These are phyloP conservation scores for Lecanosticta acicola DNA, from an alignment of 2,329 filamentous ascomycete genomes.

Conservation along the genomic window DNA sequence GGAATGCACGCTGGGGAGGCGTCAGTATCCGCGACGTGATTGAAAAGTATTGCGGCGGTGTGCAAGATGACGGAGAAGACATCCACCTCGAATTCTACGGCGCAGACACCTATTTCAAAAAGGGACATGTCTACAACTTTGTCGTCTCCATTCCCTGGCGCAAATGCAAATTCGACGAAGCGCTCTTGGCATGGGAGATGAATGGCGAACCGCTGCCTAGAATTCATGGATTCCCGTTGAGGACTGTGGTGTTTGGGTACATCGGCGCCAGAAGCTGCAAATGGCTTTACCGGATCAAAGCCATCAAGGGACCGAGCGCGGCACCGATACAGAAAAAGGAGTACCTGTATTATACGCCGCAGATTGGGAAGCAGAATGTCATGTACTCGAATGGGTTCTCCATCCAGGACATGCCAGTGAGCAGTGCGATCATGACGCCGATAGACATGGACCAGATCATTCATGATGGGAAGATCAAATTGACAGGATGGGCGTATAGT, in stretches of 20 bases:
- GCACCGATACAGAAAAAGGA: conserved; percentile 61
- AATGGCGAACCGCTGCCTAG: conserved; percentile 57
- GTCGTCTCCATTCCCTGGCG: conserved; percentile 59
- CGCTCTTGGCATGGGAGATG: conserved; percentile 56
- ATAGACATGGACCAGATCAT: conserved; percentile 56
- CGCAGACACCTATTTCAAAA: conserved; percentile 69
- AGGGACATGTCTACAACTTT: conserved; percentile 60
- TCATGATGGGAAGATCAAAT: conserved; percentile 54
- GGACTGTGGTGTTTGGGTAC: conserved; percentile 47
- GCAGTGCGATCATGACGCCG: conserved; percentile 60
- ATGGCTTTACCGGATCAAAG: conserved; percentile 60
- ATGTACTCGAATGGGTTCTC: conserved; percentile 50
- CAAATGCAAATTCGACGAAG: conserved; percentile 64
- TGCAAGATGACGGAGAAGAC: conserved; percentile 51
- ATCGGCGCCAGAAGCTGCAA: conserved; percentile 65
- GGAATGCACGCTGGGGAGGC: conserved; percentile 56
- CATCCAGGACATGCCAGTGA: conserved; percentile 69
- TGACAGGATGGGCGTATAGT: conserved; percentile 45
- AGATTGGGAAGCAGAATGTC: conserved; percentile 62
- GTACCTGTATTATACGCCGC: conserved; percentile 64
- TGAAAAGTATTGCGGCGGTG: conserved; percentile 62
- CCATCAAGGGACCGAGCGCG: conserved; percentile 50
- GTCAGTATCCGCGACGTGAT: conserved; percentile 51
- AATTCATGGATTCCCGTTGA: conserved; percentile 59
- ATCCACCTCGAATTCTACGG: conserved; percentile 66